Evolutionary conservation across 139 green algal species (phyloP).

Genomic region (Pleodorina starrii): DNA sequence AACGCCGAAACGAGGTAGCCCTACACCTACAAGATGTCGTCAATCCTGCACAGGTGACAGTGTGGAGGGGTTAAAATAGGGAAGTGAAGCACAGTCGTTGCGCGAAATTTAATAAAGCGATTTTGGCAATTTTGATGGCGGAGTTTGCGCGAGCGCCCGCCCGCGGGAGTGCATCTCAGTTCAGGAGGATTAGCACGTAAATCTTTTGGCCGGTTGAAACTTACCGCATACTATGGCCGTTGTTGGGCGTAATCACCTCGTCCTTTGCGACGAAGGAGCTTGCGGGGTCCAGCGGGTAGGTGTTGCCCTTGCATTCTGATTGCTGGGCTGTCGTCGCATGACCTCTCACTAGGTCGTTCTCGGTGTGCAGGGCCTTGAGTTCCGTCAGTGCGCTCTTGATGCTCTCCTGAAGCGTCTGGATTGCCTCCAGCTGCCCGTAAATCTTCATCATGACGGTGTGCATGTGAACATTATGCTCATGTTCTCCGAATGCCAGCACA

Average conservation of each 20-base stretch:
- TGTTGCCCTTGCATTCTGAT: neutral
- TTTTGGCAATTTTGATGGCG: no score
- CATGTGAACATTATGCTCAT: neutral
- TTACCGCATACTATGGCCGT: neutral
- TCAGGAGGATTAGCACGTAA: no score
- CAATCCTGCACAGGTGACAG: no score
- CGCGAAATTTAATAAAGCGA: no score
- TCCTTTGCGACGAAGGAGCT: neutral
- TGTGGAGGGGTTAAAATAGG: no score
- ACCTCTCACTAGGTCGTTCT: no score
- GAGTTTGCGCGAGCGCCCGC: no score
- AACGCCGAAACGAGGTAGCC: no score
- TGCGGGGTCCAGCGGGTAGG: neutral
- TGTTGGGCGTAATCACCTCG: neutral
- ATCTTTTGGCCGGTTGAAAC: no score
- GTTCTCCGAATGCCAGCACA: neutral
- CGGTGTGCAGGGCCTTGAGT: neutral
- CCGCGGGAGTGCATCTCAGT: no score
- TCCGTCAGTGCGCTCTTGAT: neutral
- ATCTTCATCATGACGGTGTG: neutral
- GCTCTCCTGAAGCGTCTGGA: neutral
- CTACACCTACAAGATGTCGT: conserved; percentile 10
- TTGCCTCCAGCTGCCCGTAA: neutral
- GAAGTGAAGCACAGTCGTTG: no score
- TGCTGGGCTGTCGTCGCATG: neutral